Percentiles rank a stretch among this genome's conserved stretches.
phyloP scores from a whole-genome alignment of 345 rosid genomes.

The Laguncularia racemosa region DNA sequence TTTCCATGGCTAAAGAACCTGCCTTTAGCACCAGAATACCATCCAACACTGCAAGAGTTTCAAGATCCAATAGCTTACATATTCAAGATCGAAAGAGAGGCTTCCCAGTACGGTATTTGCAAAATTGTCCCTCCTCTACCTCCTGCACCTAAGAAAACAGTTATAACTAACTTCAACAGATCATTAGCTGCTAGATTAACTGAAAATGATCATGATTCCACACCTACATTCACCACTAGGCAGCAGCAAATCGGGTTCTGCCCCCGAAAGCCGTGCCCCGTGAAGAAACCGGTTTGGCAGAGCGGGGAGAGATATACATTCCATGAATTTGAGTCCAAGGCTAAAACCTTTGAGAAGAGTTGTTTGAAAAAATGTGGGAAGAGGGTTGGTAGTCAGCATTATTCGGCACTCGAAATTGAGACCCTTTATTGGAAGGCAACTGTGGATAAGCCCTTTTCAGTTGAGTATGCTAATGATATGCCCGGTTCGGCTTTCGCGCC shows the following conservation, averaged over 20 bases:
- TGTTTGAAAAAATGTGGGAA: conserved; percentile 56
- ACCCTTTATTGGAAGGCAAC: conserved; percentile 96
- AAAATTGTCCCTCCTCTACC: conserved; percentile 89
- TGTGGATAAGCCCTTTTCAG: conserved; percentile 84
- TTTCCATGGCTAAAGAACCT: conserved; percentile 85
- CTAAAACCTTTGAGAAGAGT: conserved; percentile 61
- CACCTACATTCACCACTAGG: conserved; percentile 93
- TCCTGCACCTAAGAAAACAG: conserved; percentile 57
- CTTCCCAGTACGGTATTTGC: conserved; percentile 91
- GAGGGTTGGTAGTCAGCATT: conserved; percentile 25
- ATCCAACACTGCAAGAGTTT: conserved; percentile 76
- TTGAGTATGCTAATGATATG: conserved; percentile 98
- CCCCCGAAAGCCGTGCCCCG: conserved; percentile 84
- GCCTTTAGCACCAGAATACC: conserved; percentile 90
- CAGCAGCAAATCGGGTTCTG: conserved; percentile 99
- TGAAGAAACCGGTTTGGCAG: conserved; percentile 93
- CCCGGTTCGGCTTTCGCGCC: conserved; percentile 90
- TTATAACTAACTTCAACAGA: conserved; percentile 64
- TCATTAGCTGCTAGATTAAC: conserved; percentile 43
- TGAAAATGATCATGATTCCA: conserved; percentile 24
- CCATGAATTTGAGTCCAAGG: conserved; percentile 84
- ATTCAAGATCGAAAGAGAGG: conserved; percentile 92
- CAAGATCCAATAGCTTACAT: conserved; percentile 99
- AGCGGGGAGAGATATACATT: conserved; percentile 83
- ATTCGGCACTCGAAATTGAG: conserved; percentile 69